Percentiles rank a stretch among this genome's conserved stretches.
Conservation (phyloP, 2,329 filamentous ascomycete genomes). For the Fusarium nurragi region DNA sequence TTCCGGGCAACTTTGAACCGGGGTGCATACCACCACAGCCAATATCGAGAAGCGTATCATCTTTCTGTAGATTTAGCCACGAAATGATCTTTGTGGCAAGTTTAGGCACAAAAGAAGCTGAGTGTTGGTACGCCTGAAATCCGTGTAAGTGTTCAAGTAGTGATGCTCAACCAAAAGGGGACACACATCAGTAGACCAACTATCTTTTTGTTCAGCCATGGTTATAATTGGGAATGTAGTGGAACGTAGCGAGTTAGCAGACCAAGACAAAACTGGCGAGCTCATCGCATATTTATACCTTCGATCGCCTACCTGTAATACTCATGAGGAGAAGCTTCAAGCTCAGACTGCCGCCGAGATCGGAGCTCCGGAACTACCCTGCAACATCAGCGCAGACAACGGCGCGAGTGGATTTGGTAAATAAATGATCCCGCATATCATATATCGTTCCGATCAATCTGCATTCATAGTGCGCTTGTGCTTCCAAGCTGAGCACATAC, state of each 20-base stretch:
- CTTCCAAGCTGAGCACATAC: slow-evolving; percentile 1
- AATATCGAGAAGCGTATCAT: slow-evolving; percentile 69
- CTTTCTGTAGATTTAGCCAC: slow-evolving; percentile 67
- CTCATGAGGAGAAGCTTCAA: slow-evolving; percentile 28
- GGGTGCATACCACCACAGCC: slow-evolving; percentile 66
- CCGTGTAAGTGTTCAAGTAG: slow-evolving; percentile 30
- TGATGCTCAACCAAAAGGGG: not conserved
- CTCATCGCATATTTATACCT: slow-evolving; percentile 27
- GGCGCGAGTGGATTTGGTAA: too few relatives aligned
- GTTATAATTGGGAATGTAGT: not conserved
- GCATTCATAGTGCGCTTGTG: not conserved
- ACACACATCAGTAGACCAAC: slow-evolving; percentile 44
- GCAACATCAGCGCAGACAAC: not conserved
- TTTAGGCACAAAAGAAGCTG: slow-evolving; percentile 72
- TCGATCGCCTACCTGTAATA: not conserved
- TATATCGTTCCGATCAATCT: too few relatives aligned
- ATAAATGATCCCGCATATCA: too few relatives aligned
- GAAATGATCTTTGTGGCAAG: slow-evolving; percentile 66
- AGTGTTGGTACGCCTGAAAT: slow-evolving; percentile 65
- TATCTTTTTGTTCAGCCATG: slow-evolving; percentile 43
- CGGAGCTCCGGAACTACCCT: slow-evolving; percentile 28
- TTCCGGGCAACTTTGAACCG: not conserved
- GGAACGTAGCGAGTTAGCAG: not conserved
- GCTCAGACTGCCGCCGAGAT: slow-evolving; percentile 34
- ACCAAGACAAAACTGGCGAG: not conserved